A percentile compares a stretch with the other conserved stretches of the same genome.
Conservation (phyloP, 192 early-diverging fungal genomes). For the Umbelopsis sp. region DNA sequence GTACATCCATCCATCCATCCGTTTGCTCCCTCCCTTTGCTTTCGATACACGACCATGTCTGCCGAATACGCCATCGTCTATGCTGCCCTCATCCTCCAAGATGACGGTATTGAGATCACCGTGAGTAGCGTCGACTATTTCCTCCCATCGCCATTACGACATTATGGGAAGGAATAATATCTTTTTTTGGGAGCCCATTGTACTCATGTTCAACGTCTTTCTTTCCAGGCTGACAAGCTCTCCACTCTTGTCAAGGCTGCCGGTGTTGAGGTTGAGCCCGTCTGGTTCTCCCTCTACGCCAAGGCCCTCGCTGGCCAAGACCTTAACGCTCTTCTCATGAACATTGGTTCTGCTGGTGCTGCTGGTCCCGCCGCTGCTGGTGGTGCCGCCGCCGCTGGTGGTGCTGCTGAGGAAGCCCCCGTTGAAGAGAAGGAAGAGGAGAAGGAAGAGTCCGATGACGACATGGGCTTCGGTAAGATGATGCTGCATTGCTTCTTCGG, state of each 20-base stretch:
- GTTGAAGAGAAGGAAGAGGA: constrained; percentile 59
- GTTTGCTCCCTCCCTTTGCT: constrained; percentile 3
- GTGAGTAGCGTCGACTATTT: constrained; percentile 55
- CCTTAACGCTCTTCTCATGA: constrained; percentile 85
- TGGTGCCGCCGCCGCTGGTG: constrained; percentile 44
- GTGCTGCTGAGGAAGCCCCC: constrained; percentile 46
- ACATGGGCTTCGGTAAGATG: constrained; percentile 80
- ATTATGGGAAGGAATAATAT: background rate
- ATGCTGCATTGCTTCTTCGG: constrained; percentile 7
- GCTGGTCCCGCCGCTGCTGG: constrained; percentile 45
- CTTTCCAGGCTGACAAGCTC: constrained; percentile 88
- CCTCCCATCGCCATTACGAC: background rate
- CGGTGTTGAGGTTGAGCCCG: constrained; percentile 87
- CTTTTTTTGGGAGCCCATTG: background rate
- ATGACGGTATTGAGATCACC: constrained; percentile 96
- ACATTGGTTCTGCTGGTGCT: constrained; percentile 77
- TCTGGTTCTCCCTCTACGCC: constrained; percentile 97
- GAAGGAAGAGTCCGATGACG: constrained; percentile 79
- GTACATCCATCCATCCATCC: constrained; percentile 23
- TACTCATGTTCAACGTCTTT: background rate
- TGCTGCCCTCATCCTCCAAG: constrained; percentile 97
- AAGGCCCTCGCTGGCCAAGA: constrained; percentile 97
- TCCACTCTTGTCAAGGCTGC: constrained; percentile 89
- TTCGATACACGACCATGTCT: constrained; percentile 38
- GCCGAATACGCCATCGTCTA: constrained; percentile 59